Base-by-base conservation (phyloP, 1,139 yeast species). In the Kodamaea plutei region DNA sequence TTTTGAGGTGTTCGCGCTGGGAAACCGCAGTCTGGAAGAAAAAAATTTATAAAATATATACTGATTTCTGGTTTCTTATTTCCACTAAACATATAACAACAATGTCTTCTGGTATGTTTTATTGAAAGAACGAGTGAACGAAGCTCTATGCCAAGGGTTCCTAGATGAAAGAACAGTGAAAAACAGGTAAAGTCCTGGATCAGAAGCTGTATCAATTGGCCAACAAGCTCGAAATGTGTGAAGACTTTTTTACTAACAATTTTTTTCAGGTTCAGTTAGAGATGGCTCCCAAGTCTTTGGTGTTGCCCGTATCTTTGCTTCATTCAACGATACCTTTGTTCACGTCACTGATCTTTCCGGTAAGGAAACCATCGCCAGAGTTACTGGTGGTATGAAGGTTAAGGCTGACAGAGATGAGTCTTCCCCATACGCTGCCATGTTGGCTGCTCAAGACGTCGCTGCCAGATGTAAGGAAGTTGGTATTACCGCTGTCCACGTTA, bases 301-400 rank as follows among this genome's bases (percentile, higher is more conserved):
- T 81, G 98, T 93, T 76, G 98, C 98, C 68, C 94, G 97, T 78
- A 91, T 93, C 81, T 93, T 74, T 64, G 99, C 99, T 64, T 91
- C 98, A 52, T 88, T 89, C 83, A 93, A 93, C 84, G 99, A 93
- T 79, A 93, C 99, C 53, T 93, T 93, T 77, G 98, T 93, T 60
- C 99, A 93, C 74, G 94, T 93, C 61, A 93, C 99, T 62, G 99
- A 93, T 81, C 78, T 89, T 60, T 85, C 98, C 59, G 99, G 99
- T 73, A 93, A 89, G 75, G 99, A 93, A 79, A 93, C 99, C 78
- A 91, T 93, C 67, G 83, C 96, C 78, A 88, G 98, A 79, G 96
- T 93, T 56, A 93, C 99, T 67, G 98, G 99, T 81, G 99, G 99
- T 80, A 93, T 93, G 98, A 93, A 93, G 82, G 99, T 93, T 70